Evolutionary conservation across 441 rosid species (phyloP).

Genomic region (Breynia disticha): DNA sequence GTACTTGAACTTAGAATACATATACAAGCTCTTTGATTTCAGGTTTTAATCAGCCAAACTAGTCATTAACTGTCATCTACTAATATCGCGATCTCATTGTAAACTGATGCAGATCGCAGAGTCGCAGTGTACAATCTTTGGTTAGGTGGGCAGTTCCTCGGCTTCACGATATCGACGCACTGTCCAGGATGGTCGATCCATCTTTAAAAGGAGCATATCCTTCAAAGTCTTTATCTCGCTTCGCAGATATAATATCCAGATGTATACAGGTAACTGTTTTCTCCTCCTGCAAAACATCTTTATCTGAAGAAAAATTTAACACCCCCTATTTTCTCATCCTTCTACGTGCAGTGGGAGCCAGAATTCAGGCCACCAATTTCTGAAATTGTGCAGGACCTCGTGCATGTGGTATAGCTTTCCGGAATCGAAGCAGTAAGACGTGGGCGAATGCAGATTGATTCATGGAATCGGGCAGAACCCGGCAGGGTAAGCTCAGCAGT

Average conservation of each 20-base stretch:
- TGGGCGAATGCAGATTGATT: no score
- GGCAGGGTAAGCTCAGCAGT: no score
- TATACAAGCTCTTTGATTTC: background rate
- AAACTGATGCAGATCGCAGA: conserved; percentile 46
- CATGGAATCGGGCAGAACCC: no score
- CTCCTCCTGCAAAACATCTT: background rate
- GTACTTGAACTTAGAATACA: conserved; percentile 2
- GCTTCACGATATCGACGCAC: conserved; percentile 87
- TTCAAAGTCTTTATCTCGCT: conserved; percentile 79
- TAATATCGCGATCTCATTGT: background rate
- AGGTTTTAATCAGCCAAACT: background rate
- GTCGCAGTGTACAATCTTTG: conserved; percentile 75
- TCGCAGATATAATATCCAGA: conserved; percentile 83
- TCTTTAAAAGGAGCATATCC: conserved; percentile 69
- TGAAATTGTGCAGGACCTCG: conserved; percentile 87
- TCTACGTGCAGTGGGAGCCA: conserved; percentile 54
- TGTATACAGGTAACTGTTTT: conserved; percentile 66
- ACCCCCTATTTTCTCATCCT: background rate
- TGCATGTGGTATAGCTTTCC: conserved; percentile 45
- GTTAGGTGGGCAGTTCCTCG: conserved; percentile 98
- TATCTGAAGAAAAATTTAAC: background rate
- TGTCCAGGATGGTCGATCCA: conserved; percentile 94
- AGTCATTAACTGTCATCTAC: no score
- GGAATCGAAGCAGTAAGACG: background rate
- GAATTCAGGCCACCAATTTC: conserved; percentile 84